These are phyloP conservation scores for Zasmidium cellare DNA, from an alignment of 2,329 filamentous ascomycete genomes.

Conservation along the genomic window DNA sequence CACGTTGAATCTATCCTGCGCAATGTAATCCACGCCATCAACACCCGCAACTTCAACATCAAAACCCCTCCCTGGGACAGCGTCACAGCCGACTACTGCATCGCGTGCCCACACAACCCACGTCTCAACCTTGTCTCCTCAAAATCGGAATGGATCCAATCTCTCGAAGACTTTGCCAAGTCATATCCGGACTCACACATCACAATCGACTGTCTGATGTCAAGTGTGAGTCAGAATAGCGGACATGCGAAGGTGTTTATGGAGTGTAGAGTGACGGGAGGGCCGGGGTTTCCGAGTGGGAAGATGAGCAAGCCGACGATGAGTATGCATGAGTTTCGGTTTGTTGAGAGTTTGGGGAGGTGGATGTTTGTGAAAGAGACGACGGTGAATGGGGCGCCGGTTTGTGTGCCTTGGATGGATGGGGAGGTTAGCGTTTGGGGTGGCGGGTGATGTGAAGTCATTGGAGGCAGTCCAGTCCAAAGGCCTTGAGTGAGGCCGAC, in stretches of 20 bases:
- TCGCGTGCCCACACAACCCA: not conserved
- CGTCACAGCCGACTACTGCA: not conserved
- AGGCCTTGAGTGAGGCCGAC: no score
- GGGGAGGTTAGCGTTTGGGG: not conserved
- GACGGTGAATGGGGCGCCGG: not conserved
- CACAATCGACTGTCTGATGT: not conserved
- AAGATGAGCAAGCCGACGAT: constrained; percentile 1
- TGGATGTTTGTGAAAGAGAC: constrained; percentile 4
- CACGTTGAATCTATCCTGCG: not conserved
- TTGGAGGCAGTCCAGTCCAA: no score
- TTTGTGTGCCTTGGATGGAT: not conserved
- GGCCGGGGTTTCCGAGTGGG: constrained; percentile 2
- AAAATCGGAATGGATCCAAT: not conserved
- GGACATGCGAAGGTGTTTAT: constrained; percentile 3
- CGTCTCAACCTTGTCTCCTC: not conserved
- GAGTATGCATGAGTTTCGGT: constrained; percentile 3
- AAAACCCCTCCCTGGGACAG: not conserved
- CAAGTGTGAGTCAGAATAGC: not conserved
- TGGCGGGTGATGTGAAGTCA: not conserved
- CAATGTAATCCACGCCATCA: constrained; percentile 1
- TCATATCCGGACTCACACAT: not conserved
- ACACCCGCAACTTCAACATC: not conserved
- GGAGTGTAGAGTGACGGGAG: not conserved
- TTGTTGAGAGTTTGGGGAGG: not conserved
- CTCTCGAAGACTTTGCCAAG: not conserved